Conservation (phyloP, 805 yeast species). For the Teunomyces lycoperdinae region DNA sequence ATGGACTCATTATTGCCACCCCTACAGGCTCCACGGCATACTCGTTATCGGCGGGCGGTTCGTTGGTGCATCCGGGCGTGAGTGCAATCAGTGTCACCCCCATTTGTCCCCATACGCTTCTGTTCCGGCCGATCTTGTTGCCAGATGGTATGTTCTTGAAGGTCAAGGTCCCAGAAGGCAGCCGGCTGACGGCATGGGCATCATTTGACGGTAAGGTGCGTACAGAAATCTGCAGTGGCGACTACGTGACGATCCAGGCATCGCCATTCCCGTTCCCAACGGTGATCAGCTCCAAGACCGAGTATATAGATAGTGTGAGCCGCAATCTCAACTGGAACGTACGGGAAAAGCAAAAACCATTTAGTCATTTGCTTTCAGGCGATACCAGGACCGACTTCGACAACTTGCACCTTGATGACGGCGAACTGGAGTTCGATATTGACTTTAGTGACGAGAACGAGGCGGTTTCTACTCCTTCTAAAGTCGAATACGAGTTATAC, state of each 20-base stretch:
- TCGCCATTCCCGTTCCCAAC: slow-evolving; percentile 94
- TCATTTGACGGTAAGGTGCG: slow-evolving; percentile 92
- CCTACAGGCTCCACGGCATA: slow-evolving; percentile 98
- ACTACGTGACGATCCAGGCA: slow-evolving; percentile 80
- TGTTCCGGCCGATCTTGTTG: slow-evolving; percentile 85
- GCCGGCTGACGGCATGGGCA: slow-evolving; percentile 94
- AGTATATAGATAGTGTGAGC: slow-evolving; percentile 80
- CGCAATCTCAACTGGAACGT: slow-evolving; percentile 92
- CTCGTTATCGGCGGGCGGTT: slow-evolving; percentile 92
- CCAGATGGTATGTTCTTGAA: slow-evolving; percentile 90
- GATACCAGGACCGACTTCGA: slow-evolving; percentile 30
- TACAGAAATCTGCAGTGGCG: slow-evolving; percentile 77
- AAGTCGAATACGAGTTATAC: slow-evolving; percentile 8
- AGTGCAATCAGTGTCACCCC: slow-evolving; percentile 93
- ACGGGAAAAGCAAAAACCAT: slow-evolving; percentile 83
- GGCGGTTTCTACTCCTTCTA: slow-evolving; percentile 13
- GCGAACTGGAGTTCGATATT: slow-evolving; percentile 34
- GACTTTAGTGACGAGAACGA: slow-evolving; percentile 27
- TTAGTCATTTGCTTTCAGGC: slow-evolving; percentile 57
- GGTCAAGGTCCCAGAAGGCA: slow-evolving; percentile 72
- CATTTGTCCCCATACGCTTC: slow-evolving; percentile 91
- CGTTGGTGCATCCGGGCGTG: slow-evolving; percentile 90
- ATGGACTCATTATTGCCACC: slow-evolving; percentile 87
- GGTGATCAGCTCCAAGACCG: slow-evolving; percentile 68
- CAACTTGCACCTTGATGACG: slow-evolving; percentile 13